Conservation (phyloP, 371 early-diverging fungal genomes). For the Polyrhizophydium stewartii region DNA sequence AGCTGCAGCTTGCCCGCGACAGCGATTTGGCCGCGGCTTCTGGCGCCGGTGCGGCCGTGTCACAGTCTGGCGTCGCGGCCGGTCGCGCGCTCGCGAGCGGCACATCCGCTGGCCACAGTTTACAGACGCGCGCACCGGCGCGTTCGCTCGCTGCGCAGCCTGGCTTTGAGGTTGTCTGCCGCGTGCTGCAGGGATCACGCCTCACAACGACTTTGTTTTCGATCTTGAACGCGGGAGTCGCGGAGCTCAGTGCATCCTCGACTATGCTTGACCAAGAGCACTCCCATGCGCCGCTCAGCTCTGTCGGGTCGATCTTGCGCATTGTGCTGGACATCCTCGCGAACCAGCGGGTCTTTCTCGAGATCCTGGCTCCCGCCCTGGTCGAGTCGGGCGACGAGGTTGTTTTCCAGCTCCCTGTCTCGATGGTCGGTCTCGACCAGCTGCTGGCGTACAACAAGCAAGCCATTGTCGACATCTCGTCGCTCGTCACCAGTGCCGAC, state of each 20-base stretch:
- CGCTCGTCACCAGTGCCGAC: conserved; percentile 49
- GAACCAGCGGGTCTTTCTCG: conserved; percentile 64
- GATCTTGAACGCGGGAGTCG: conserved; percentile 33
- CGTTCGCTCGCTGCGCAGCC: conserved; percentile 54
- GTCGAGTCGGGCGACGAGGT: conserved; percentile 6
- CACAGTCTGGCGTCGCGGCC: background rate
- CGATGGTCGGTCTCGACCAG: conserved; percentile 72
- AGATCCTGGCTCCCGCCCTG: conserved; percentile 56
- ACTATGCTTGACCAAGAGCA: conserved; percentile 15
- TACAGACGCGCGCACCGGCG: background rate
- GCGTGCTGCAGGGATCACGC: conserved; percentile 72
- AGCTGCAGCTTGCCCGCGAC: conserved; percentile 27
- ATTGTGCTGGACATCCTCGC: conserved; percentile 62
- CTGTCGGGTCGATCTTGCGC: conserved; percentile 45
- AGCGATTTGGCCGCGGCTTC: background rate
- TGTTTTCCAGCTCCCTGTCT: conserved; percentile 2
- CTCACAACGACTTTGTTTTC: conserved; percentile 63
- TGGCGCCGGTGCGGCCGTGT: background rate
- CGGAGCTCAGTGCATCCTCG: conserved; percentile 56
- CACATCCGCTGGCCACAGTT: background rate
- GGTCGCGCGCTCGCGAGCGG: background rate
- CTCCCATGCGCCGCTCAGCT: conserved; percentile 20
- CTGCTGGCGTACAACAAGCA: conserved; percentile 63
- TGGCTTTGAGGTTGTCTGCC: conserved; percentile 76
- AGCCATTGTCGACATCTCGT: conserved; percentile 66